Percentiles rank a stretch among this genome's conserved stretches.
Conservation (phyloP, 2,329 filamentous ascomycete genomes). For the Microcyclospora pomicola region DNA sequence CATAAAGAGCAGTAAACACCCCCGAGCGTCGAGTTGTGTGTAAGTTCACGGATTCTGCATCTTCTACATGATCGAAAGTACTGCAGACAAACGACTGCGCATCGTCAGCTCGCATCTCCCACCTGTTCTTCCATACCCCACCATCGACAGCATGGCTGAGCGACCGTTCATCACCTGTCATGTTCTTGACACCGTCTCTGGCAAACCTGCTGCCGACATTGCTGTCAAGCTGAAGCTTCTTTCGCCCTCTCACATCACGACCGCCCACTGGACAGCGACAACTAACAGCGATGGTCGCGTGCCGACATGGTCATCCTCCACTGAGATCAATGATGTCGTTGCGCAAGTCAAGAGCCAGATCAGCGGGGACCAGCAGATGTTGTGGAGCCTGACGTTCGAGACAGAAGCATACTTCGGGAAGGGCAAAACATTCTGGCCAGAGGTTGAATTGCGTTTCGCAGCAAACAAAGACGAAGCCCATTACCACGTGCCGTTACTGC, state of each 20-base stretch:
- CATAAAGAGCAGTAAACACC: no score
- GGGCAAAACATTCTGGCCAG: conserved; percentile 43
- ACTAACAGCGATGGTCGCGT: conserved; percentile 70
- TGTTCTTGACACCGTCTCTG: conserved; percentile 68
- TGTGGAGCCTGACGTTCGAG: conserved; percentile 60
- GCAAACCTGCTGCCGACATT: conserved; percentile 53
- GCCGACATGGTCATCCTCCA: conserved; percentile 46
- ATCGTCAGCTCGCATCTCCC: not conserved
- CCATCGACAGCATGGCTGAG: conserved; percentile 8
- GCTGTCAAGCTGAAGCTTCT: conserved; percentile 48
- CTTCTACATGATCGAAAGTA: no score
- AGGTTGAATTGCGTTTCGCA: conserved; percentile 43
- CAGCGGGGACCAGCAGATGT: conserved; percentile 30
- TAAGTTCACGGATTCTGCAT: no score
- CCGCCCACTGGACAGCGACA: conserved; percentile 44
- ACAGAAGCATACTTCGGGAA: conserved; percentile 56
- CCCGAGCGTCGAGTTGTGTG: no score
- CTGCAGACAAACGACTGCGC: no score
- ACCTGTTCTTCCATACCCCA: not conserved
- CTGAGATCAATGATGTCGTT: conserved; percentile 25
- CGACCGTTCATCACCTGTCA: conserved; percentile 64
- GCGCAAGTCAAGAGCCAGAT: conserved; percentile 19
- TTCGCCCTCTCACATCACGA: conserved; percentile 21
- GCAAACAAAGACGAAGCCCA: conserved; percentile 39
- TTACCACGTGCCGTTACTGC: conserved; percentile 65